Evolutionary conservation across 106 monocot genomes (phyloP).

Genomic region (Dendrobium officinale): DNA sequence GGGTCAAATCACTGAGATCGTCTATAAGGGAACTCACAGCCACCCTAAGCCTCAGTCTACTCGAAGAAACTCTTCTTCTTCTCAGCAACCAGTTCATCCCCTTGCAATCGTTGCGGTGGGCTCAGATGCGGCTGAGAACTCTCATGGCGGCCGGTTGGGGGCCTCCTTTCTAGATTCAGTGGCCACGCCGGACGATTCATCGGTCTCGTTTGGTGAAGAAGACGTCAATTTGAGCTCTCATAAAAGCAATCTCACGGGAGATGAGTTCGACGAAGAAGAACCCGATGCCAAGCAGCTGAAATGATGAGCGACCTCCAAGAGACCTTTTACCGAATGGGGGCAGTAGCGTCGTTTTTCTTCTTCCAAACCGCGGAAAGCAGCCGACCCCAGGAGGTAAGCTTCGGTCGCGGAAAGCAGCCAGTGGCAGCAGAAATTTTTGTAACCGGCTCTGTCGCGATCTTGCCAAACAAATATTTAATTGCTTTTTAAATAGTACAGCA

Average conservation of each 20-base stretch:
- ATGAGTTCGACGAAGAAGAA: conserved; percentile 37
- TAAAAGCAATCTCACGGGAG: conserved; percentile 2
- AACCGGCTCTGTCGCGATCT: too few relatives aligned
- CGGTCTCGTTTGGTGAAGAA: conserved; percentile 39
- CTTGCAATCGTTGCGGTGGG: not conserved
- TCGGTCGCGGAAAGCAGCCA: too few relatives aligned
- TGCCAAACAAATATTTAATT: too few relatives aligned
- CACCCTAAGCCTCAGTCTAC: conserved; percentile 42
- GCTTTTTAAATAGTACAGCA: too few relatives aligned
- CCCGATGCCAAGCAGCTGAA: conserved; percentile 47
- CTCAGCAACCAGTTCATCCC: not conserved
- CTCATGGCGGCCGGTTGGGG: conserved; percentile 4
- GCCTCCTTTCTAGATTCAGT: not conserved
- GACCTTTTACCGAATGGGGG: too few relatives aligned
- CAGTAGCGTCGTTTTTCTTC: too few relatives aligned
- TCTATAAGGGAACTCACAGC: conserved; percentile 48
- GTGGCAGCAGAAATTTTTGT: too few relatives aligned
- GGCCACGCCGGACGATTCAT: conserved; percentile 46
- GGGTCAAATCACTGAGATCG: conserved; percentile 52
- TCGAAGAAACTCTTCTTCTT: conserved; percentile 24
- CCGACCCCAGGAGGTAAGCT: too few relatives aligned
- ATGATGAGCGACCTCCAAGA: too few relatives aligned
- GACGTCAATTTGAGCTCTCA: conserved; percentile 30
- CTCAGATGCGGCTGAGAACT: conserved; percentile 21
- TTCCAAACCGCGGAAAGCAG: too few relatives aligned